Evolutionary conservation across 129 eudicot genomes (phyloP), one percentile per base, ranked within the genome.

Genomic region (Scalesia atractyloides): DNA sequence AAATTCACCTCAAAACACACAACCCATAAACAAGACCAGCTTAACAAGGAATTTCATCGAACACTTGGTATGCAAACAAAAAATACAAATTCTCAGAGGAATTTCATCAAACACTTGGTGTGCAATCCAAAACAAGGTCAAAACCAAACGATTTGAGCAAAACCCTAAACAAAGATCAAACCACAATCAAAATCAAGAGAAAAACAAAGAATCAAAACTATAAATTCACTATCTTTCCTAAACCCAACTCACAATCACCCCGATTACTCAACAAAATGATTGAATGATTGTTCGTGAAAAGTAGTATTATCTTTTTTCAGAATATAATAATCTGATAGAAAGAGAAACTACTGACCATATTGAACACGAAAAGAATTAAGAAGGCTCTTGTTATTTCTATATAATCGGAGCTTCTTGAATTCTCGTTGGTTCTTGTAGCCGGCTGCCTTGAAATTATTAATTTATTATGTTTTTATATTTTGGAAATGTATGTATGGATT

Each of bases 311-410:
- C 10, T 41, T 41, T 9, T 41, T 41, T 41, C 2, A 41, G 36
- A 54, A 26, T 51, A 60, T 16, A 39, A 74, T 44, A 64, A 63
- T 51, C 72, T 41, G 72, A 69, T 15, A 43, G 74, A 68, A 73
- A 44, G 68, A 67, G 70, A 70, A 78, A 79, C 33, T 53, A 82
- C 87, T 80, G 79, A 86, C 86, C 86, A 75, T 76, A 73, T 66
- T 26, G 68, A 49, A 65, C 44, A 51, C 18, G 52, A 49, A 69
- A 69, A 1, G 10, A 26, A 15, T 1, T 46, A 66, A 9, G 36
- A 66, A 36, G 77, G 70, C 57, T 70, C 72, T 34, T 37, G 50
- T 54, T 64, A 64, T 60, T 60, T 17, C 19, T n/a, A 64, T 19
- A 47, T n/a, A 65, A 69, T 73, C 51, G 73, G 51, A 77, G 81